Percentiles rank a stretch among this genome's conserved stretches.
Conservation (phyloP, 2,329 filamentous ascomycete species). For the Zasmidium cellare region DNA sequence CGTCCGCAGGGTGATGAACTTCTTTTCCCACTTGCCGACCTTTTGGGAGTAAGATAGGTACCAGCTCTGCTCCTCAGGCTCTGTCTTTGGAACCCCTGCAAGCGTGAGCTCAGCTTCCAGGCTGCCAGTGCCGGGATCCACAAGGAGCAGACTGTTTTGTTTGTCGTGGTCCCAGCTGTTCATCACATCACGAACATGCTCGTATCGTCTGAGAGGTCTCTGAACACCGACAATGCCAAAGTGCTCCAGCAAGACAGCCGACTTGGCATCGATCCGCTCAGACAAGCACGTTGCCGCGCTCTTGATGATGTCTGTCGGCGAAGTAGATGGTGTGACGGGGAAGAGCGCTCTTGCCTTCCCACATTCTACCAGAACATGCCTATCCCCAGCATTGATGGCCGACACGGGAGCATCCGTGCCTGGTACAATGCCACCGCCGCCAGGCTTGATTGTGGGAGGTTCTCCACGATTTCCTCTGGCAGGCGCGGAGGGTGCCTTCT, state of each 20-base stretch:
- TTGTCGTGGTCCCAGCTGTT: constrained; percentile 88
- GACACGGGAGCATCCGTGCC: constrained; percentile 75
- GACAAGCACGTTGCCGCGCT: constrained; percentile 65
- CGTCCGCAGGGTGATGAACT: constrained; percentile 69
- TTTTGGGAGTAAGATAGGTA: constrained; percentile 78
- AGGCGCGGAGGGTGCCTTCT: constrained; percentile 18
- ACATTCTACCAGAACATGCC: constrained; percentile 74
- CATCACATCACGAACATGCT: constrained; percentile 81
- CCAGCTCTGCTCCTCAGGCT: constrained; percentile 67
- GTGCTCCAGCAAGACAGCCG: constrained; percentile 73
- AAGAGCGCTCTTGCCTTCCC: constrained; percentile 68
- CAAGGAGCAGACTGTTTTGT: constrained; percentile 72
- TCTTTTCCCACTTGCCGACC: constrained; percentile 85
- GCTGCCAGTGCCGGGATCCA: constrained; percentile 54
- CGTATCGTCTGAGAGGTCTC: constrained; percentile 79
- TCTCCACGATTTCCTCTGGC: constrained; percentile 23
- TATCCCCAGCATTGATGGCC: constrained; percentile 75
- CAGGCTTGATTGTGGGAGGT: constrained; percentile 40
- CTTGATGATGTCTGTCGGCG: constrained; percentile 69
- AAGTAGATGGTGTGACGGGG: constrained; percentile 74
- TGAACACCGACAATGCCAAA: constrained; percentile 77
- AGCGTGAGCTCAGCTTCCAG: constrained; percentile 65
- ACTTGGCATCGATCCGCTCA: constrained; percentile 63
- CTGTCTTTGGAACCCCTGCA: constrained; percentile 61
- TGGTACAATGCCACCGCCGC: constrained; percentile 50